These are phyloP conservation scores for Lagenidium sp. DNA, from an alignment of 352 stramenopile genomes.

Conservation along the genomic window DNA sequence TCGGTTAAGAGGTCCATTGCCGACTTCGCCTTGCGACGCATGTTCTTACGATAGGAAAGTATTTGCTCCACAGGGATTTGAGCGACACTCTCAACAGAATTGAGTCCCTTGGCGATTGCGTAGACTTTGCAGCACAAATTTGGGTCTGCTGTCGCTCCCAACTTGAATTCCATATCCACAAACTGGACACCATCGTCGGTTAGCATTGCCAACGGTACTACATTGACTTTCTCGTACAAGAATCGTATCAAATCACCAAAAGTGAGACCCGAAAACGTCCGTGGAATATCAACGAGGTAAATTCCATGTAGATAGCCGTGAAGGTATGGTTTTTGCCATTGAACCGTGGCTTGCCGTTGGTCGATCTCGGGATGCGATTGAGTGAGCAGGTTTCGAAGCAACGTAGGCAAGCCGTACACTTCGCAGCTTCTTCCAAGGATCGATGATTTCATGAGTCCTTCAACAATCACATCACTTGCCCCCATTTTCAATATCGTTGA, in stretches of 20 bases:
- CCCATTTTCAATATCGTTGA: slow-evolving; percentile 67
- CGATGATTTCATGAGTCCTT: slow-evolving; percentile 65
- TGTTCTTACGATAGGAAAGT: slow-evolving; percentile 63
- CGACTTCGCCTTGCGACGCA: slow-evolving; percentile 48
- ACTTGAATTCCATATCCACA: slow-evolving; percentile 72
- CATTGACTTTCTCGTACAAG: slow-evolving; percentile 58
- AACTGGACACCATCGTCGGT: slow-evolving; percentile 56
- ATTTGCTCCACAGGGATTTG: slow-evolving; percentile 67
- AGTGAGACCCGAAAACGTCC: slow-evolving; percentile 70
- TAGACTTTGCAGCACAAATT: slow-evolving; percentile 80
- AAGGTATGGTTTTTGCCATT: slow-evolving; percentile 62
- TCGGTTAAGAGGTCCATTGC: slow-evolving; percentile 16
- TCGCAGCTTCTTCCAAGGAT: slow-evolving; percentile 61
- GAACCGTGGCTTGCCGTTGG: slow-evolving; percentile 32
- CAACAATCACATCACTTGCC: slow-evolving; percentile 56
- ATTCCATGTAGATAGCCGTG: slow-evolving; percentile 65
- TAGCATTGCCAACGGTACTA: slow-evolving; percentile 61
- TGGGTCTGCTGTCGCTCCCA: slow-evolving; percentile 58
- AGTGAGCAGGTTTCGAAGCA: slow-evolving; percentile 54
- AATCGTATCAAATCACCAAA: slow-evolving; percentile 75
- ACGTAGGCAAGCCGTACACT: slow-evolving; percentile 48
- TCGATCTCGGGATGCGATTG: slow-evolving; percentile 50
- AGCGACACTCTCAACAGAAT: slow-evolving; percentile 39
- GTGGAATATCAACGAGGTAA: slow-evolving; percentile 67
- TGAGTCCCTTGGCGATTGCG: slow-evolving; percentile 47